phyloP scores from a whole-genome alignment of 2,329 filamentous ascomycete genomes.

The Alternaria sp. region DNA sequence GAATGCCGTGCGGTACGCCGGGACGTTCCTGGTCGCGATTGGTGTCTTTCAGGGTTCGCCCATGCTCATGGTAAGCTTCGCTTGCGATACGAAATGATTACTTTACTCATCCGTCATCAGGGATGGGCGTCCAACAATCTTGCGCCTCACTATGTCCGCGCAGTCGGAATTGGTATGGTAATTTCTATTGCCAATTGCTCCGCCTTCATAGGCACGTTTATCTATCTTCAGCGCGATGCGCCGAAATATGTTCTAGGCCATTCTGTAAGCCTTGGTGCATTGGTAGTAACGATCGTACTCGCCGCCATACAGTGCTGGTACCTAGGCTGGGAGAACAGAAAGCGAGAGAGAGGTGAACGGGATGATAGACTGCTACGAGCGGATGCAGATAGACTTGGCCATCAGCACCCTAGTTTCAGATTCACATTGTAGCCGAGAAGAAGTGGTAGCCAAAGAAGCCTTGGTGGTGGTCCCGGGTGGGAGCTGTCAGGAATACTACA shows the following conservation, averaged over 20 bases:
- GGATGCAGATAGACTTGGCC: conserved; percentile 33
- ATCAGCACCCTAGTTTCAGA: conserved; percentile 39
- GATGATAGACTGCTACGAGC: conserved; percentile 28
- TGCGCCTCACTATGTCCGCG: conserved; percentile 63
- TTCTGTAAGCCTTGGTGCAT: conserved; percentile 33
- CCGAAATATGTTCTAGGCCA: conserved; percentile 31
- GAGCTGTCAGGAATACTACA: background rate
- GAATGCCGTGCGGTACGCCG: conserved; percentile 49
- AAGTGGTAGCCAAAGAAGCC: background rate
- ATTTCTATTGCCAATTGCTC: conserved; percentile 56
- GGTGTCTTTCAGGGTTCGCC: conserved; percentile 52
- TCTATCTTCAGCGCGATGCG: conserved; percentile 56
- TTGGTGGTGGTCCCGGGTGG: background rate
- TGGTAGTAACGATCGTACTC: conserved; percentile 30
- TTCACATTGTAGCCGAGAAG: conserved; percentile 28
- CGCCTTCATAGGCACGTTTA: conserved; percentile 60
- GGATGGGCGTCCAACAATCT: conserved; percentile 55
- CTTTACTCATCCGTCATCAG: conserved; percentile 1
- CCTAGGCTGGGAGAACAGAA: conserved; percentile 34
- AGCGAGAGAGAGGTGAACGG: conserved; percentile 30
- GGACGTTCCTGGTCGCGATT: conserved; percentile 49
- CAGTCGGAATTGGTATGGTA: conserved; percentile 58
- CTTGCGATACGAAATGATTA: background rate
- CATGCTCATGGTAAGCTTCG: conserved; percentile 42
- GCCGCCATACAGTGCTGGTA: conserved; percentile 31